These are phyloP conservation scores for Vigna nakashimae DNA, from an alignment of 306 rosid species.

Conservation along the genomic window DNA sequence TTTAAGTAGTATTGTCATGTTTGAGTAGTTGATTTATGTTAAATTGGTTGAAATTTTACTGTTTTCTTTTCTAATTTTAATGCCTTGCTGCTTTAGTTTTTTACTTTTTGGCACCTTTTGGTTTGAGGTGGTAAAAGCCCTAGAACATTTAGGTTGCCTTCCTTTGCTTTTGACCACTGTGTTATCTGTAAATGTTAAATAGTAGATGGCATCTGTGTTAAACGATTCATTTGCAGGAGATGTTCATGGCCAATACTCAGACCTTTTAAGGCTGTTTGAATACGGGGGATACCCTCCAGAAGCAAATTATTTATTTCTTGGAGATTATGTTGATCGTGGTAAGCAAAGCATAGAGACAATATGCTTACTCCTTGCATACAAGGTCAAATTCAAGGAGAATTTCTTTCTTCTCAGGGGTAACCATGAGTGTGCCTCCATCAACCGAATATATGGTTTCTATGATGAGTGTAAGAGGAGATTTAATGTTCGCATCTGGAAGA, in stretches of 20 bases:
- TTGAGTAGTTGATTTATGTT: conserved; percentile 20
- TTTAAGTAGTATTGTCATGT: conserved; percentile 28
- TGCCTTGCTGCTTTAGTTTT: conserved; percentile 7
- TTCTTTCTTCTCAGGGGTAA: conserved; percentile 91
- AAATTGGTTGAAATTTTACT: background rate
- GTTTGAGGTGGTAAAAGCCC: conserved; percentile 10
- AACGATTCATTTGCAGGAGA: conserved; percentile 62
- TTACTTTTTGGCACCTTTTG: conserved; percentile 9
- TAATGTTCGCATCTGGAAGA: conserved; percentile 82
- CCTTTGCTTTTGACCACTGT: conserved; percentile 8
- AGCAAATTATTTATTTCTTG: conserved; percentile 84
- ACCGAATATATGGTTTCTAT: conserved; percentile 84
- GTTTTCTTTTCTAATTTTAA: background rate
- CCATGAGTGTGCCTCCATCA: conserved; percentile 89
- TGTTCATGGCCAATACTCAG: conserved; percentile 87
- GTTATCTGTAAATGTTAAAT: conserved; percentile 12
- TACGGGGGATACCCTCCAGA: conserved; percentile 87
- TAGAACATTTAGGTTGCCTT: background rate
- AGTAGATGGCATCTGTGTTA: conserved; percentile 21
- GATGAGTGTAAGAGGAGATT: conserved; percentile 90
- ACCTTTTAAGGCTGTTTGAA: conserved; percentile 79
- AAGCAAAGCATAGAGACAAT: conserved; percentile 88
- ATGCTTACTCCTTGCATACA: conserved; percentile 84
- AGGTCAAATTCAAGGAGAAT: conserved; percentile 85
- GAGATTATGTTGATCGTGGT: conserved; percentile 91